These are phyloP conservation scores for Yamadazyma sp. DNA, from an alignment of 805 yeast species.

Conservation along the genomic window DNA sequence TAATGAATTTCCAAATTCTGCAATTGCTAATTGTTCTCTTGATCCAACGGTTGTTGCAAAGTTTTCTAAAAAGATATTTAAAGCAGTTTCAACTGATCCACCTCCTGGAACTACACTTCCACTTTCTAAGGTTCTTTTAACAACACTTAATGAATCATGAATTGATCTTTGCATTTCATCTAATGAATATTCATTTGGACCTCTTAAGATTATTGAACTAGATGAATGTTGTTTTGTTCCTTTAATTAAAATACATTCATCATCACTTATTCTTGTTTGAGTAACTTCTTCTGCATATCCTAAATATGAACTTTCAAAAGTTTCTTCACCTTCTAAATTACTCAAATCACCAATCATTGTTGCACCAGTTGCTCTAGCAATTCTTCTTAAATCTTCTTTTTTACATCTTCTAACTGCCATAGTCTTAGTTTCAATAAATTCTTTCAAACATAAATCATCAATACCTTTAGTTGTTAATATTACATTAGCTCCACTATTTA, in stretches of 20 bases:
- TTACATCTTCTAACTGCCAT: conserved; percentile 97
- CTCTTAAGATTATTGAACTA: conserved; percentile 88
- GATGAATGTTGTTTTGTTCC: conserved; percentile 92
- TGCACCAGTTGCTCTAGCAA: conserved; percentile 98
- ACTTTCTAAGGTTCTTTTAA: conserved; percentile 91
- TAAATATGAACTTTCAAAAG: conserved; percentile 76
- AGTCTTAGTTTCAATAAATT: conserved; percentile 85
- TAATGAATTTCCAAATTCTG: conserved; percentile 91
- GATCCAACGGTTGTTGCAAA: conserved; percentile 98
- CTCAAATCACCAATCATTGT: conserved; percentile 82
- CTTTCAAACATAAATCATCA: conserved; percentile 87
- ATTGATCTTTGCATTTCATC: conserved; percentile 99
- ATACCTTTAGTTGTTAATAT: conserved; percentile 92
- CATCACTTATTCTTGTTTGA: conserved; percentile 90
- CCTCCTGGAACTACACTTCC: conserved; percentile 98
- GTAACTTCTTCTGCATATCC: conserved; percentile 90
- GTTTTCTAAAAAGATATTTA: conserved; percentile 90
- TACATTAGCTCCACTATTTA: conserved; percentile 89
- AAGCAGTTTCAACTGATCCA: conserved; percentile 97
- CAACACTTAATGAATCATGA: conserved; percentile 91
- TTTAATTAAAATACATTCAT: conserved; percentile 89
- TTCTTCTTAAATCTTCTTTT: conserved; percentile 93
- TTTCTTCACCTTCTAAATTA: conserved; percentile 94
- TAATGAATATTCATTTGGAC: conserved; percentile 89
- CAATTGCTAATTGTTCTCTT: conserved; percentile 95